Conservation (phyloP, 192 early-diverging fungal species). For the Coemansia sp. region DNA sequence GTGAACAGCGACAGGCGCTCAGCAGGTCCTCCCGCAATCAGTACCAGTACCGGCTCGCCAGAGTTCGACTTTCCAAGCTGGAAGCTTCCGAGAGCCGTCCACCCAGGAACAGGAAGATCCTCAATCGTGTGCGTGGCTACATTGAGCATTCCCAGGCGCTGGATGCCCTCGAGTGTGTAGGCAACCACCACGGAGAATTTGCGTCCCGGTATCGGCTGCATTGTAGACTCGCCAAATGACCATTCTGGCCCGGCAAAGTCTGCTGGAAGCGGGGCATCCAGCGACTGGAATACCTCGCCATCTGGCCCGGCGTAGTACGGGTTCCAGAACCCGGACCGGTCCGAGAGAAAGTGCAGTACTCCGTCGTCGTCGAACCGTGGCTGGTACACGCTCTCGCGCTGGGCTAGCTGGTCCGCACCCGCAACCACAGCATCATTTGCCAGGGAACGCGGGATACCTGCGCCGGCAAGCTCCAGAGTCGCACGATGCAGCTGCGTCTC, state of each 20-base stretch:
- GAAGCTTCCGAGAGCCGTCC: constrained; percentile 21
- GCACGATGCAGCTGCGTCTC: constrained; percentile 55
- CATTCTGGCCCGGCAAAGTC: constrained; percentile 63
- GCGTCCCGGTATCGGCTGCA: constrained; percentile 26
- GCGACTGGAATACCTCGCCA: constrained; percentile 29
- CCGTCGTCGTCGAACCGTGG: constrained; percentile 55
- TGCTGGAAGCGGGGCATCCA: constrained; percentile 48
- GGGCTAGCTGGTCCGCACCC: constrained; percentile 14
- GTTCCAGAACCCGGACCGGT: constrained; percentile 71
- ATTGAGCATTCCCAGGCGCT: constrained; percentile 26
- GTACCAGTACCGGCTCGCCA: constrained; percentile 27
- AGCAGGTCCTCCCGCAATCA: constrained; percentile 27
- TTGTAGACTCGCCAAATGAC: constrained; percentile 43
- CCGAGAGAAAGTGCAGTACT: constrained; percentile 58
- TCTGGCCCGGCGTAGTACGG: constrained; percentile 50
- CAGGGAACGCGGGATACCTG: not conserved
- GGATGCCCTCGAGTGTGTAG: constrained; percentile 6
- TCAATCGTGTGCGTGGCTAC: constrained; percentile 17
- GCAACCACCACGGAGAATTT: constrained; percentile 16
- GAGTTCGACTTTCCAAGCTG: constrained; percentile 24
- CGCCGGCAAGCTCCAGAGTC: constrained; percentile 5
- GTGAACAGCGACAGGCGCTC: constrained; percentile 24
- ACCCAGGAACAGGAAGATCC: constrained; percentile 28
- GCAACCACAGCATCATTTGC: constrained; percentile 14
- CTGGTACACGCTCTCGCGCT: constrained; percentile 52